These are phyloP conservation scores for Apiospora aurea DNA, from an alignment of 2,329 filamentous ascomycete species.

Conservation along the genomic window DNA sequence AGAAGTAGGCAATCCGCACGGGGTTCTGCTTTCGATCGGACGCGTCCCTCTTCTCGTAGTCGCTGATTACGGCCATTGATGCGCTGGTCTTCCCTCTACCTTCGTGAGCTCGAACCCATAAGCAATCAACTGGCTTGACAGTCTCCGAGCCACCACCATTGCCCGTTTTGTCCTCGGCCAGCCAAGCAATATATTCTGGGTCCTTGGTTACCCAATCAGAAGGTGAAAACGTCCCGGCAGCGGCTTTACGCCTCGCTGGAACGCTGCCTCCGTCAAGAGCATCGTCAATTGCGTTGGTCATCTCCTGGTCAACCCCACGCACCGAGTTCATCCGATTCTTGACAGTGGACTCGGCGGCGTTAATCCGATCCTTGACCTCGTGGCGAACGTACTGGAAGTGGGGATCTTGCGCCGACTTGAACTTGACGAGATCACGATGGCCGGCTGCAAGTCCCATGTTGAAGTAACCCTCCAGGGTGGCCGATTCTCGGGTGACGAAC, in stretches of 20 bases:
- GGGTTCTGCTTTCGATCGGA: constrained; percentile 35
- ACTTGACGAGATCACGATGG: constrained; percentile 51
- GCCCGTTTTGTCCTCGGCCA: constrained; percentile 33
- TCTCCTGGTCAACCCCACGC: constrained; percentile 43
- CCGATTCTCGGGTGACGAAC: constrained; percentile 50
- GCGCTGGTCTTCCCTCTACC: constrained; percentile 52
- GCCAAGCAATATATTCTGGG: constrained; percentile 45
- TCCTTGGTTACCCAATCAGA: constrained; percentile 50
- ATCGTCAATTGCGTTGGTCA: constrained; percentile 43
- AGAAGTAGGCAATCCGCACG: constrained; percentile 49
- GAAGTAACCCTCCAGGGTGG: constrained; percentile 46
- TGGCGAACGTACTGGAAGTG: constrained; percentile 46
- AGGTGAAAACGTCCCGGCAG: constrained; percentile 40
- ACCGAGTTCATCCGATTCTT: constrained; percentile 48
- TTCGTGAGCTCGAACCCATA: constrained; percentile 51
- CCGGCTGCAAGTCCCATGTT: constrained; percentile 45
- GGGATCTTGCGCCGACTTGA: constrained; percentile 35
- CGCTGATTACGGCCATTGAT: constrained; percentile 46
- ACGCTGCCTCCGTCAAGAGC: constrained; percentile 44
- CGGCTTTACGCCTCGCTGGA: constrained; percentile 42
- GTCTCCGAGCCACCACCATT: constrained; percentile 23
- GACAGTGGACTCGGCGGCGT: constrained; percentile 43
- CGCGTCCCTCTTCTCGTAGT: constrained; percentile 41
- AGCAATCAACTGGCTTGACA: constrained; percentile 38
- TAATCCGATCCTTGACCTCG: constrained; percentile 46